Evolutionary conservation across 306 rosid genomes (phyloP).

Genomic region (Comarum palustre): DNA sequence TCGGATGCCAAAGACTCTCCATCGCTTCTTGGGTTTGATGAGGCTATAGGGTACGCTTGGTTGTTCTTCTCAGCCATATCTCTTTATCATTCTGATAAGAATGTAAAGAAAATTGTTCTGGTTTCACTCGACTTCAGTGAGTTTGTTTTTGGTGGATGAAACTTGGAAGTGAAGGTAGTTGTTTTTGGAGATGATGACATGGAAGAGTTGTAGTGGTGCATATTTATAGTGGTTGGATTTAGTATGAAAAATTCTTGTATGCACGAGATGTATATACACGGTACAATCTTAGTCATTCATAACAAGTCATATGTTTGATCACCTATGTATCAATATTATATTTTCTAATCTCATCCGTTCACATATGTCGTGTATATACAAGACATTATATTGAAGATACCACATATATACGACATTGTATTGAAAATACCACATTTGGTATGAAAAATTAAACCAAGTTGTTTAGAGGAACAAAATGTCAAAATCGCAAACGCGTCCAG

Average conservation of each 20-base stretch:
- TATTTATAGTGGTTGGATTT: neutral
- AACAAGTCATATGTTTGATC: too few relatives aligned
- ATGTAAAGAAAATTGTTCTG: neutral
- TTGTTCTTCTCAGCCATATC: constrained; percentile 7
- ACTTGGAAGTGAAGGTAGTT: neutral
- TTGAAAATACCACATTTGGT: too few relatives aligned
- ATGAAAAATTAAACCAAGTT: neutral
- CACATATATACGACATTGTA: too few relatives aligned
- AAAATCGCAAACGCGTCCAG: too few relatives aligned
- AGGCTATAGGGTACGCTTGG: neutral
- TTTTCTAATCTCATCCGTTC: too few relatives aligned
- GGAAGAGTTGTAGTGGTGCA: neutral
- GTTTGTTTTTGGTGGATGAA: neutral
- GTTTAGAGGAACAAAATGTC: neutral
- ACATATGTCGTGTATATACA: too few relatives aligned
- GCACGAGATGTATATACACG: too few relatives aligned
- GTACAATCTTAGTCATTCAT: too few relatives aligned
- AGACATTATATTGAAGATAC: too few relatives aligned
- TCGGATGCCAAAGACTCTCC: constrained; percentile 3
- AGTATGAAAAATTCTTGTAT: neutral
- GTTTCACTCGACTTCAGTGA: neutral
- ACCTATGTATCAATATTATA: too few relatives aligned
- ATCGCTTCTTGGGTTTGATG: neutral
- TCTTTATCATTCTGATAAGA: neutral
- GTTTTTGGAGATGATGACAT: neutral